Base-by-base conservation (phyloP, 2,329 filamentous ascomycete genomes). In the Ceratocystis albifundus region DNA sequence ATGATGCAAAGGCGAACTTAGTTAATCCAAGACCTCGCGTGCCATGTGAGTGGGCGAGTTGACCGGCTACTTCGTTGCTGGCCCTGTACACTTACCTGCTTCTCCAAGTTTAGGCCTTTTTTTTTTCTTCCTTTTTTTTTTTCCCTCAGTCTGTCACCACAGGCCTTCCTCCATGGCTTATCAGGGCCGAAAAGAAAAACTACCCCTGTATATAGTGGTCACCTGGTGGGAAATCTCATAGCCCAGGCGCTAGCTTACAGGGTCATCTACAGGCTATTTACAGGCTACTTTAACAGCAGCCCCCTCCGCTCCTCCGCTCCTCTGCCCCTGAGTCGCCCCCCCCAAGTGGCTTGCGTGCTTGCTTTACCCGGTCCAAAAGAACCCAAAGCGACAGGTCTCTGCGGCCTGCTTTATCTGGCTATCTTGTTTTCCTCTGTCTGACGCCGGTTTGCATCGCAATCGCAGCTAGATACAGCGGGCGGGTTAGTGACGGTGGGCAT, bases 211-310 rank as follows among this genome's bases (percentile, higher is more conserved):
- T 15, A 41, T n/a, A 41, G 8, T 20, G 61, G 61, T 63, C 61
- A 63, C 61, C 61, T 63, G 61, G 15, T 63, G 61, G 36, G 6
- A 57, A 62, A 63, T 63, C 61, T 44, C 41, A 63, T 22, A 48
- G 30, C 61, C 61, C 48, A 63, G 32, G 61, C 61, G 41, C 45
- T 17, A 57, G 32, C 30, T 20, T 57, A 57, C 53, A 57, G 53
- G 53, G n/a, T 28, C 30, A 15, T 3, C 25, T 17, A 32, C 25
- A 41, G 36, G 36, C 36, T 41, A 41, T 41, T 41, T 41, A 15
- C 36, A 41, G 12, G 36, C 36, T 41, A 41, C 15, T 41, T 41
- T 41, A 41, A 41, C 36, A 41, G 12, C 36, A 41, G 36, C 10
- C 4, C 36, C 36, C 36, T 41, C 36, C 36, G 36, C 36, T 41